Conservation (phyloP, 2,329 filamentous ascomycete species). For the Hymenoscyphus infarciens region DNA sequence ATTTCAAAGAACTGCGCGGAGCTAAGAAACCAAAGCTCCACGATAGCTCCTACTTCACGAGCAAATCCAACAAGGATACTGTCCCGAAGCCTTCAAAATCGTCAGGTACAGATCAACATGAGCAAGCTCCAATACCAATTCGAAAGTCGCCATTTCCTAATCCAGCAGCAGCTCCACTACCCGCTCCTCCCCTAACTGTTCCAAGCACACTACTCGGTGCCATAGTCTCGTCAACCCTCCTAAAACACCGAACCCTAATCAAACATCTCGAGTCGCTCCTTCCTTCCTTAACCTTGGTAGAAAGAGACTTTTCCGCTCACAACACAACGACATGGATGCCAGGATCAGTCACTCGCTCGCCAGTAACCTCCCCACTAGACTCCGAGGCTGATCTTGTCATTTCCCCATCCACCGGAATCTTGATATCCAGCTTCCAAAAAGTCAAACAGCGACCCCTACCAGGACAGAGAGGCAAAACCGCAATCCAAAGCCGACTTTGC, state of each 20-base stretch:
- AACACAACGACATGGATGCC: slow-evolving; percentile 37
- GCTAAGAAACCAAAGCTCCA: slow-evolving; percentile 31
- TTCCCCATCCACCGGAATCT: slow-evolving; percentile 64
- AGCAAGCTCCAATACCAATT: slow-evolving; percentile 8
- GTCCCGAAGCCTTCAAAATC: neutral
- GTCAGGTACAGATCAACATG: neutral
- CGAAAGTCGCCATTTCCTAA: slow-evolving; percentile 18
- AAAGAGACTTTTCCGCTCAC: slow-evolving; percentile 53
- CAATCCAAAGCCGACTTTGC: slow-evolving; percentile 53
- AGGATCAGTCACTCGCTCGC: slow-evolving; percentile 35
- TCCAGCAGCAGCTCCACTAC: slow-evolving; percentile 13
- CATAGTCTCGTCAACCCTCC: slow-evolving; percentile 50
- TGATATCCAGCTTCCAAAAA: slow-evolving; percentile 68
- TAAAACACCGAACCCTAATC: slow-evolving; percentile 44
- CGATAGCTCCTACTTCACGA: slow-evolving; percentile 31
- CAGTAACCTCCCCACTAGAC: slow-evolving; percentile 39
- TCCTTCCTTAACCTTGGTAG: slow-evolving; percentile 51
- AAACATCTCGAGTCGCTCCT: slow-evolving; percentile 48
- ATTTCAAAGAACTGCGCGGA: slow-evolving; percentile 49
- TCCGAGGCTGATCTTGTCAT: slow-evolving; percentile 70
- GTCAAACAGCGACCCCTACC: slow-evolving; percentile 70
- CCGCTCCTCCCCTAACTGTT: slow-evolving; percentile 18
- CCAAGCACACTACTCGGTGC: slow-evolving; percentile 38
- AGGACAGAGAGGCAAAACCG: slow-evolving; percentile 46
- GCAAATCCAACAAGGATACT: neutral